Evolutionary conservation across 164 flowering plant species (phyloP), one percentile per base, ranked within the genome.

Genomic region (Aristolochia fimbriata): DNA sequence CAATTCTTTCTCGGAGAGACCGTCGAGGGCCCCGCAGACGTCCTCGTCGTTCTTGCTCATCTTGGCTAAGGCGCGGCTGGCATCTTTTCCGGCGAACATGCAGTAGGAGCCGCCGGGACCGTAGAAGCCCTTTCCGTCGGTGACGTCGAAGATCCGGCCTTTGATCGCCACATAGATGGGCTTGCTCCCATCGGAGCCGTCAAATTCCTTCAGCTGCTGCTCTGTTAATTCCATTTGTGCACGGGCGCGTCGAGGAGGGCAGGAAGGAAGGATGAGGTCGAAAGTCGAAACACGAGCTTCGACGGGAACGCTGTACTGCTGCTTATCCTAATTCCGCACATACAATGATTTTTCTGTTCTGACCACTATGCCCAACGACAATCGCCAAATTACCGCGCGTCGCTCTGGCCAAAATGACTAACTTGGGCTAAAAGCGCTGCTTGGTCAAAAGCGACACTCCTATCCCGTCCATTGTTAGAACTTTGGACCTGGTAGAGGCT

Each of bases 1-100:
- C 63, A 89, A 68, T 76, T 92, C 96, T 64, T 92, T 89, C 54
- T 85, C 91, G 22, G 96, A 57, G 55, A 92, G 88, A 17, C 89
- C 98, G 10, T 89, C 81, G 37, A 92, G 75, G 13, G 76, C 70
- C 7, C 85, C 70, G 41, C 66, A 52, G 61, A 92, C 64, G 65
- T 92, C 98, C 19, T 82, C 89, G 1, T 85, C 90, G 62, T 81
- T 76, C 83, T 89, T 92, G 87, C 88, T 87, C 98, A 92, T 92
- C 81, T 87, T 92, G 33, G 83, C 96, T 6, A 92, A 81, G 10
- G 96, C 98, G 52, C 96, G 68, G 78, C 83, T 89, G 20, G 98
- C 90, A 64, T 92, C 96, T 63, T 83, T 86, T 50, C 98, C 98
- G 30, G 98, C 87, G 73, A 92, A 92, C 75, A 84, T 73, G 67